Evolutionary conservation across 768 basidiomycete species (phyloP).

Genomic region (Lentinula sp.): DNA sequence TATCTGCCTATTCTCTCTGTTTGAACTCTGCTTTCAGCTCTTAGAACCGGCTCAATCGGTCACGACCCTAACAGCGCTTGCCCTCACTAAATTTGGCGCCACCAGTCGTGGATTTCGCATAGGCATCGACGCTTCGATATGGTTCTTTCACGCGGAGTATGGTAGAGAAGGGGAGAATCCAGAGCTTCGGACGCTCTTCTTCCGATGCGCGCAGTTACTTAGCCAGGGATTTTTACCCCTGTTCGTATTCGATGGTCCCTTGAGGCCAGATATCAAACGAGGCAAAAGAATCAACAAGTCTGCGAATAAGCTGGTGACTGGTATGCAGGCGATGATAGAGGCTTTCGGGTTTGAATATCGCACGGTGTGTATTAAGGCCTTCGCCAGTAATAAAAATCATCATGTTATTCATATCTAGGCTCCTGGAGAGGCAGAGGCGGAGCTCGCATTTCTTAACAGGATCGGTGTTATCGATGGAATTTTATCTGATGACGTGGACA

Average conservation of each 20-base stretch:
- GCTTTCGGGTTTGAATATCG: slow-evolving; percentile 80
- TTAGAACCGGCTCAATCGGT: slow-evolving; percentile 14
- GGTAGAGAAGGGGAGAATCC: slow-evolving; percentile 60
- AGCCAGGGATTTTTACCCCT: slow-evolving; percentile 77
- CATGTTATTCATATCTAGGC: slow-evolving; percentile 18
- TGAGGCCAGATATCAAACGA: slow-evolving; percentile 76
- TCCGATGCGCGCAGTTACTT: slow-evolving; percentile 76
- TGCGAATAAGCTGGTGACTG: slow-evolving; percentile 59
- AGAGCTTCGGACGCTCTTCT: slow-evolving; percentile 65
- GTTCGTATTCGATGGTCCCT: slow-evolving; percentile 90
- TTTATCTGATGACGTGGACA: slow-evolving; percentile 91
- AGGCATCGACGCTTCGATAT: slow-evolving; percentile 74
- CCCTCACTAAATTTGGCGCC: slow-evolving; percentile 72
- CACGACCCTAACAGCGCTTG: slow-evolving; percentile 34
- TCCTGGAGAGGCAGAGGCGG: slow-evolving; percentile 78
- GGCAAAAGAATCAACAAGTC: slow-evolving; percentile 64
- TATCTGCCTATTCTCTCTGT: neutral
- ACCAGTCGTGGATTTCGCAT: slow-evolving; percentile 75
- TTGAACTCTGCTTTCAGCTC: slow-evolving; percentile 5
- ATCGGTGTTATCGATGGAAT: slow-evolving; percentile 84
- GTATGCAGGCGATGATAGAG: slow-evolving; percentile 74
- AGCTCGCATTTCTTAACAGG: slow-evolving; percentile 75
- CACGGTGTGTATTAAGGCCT: slow-evolving; percentile 33
- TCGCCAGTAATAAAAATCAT: slow-evolving; percentile 16
- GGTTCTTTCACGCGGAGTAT: slow-evolving; percentile 50